Evolutionary conservation across 805 yeast species (phyloP).

Genomic region (Myxozyma sirexii): DNA sequence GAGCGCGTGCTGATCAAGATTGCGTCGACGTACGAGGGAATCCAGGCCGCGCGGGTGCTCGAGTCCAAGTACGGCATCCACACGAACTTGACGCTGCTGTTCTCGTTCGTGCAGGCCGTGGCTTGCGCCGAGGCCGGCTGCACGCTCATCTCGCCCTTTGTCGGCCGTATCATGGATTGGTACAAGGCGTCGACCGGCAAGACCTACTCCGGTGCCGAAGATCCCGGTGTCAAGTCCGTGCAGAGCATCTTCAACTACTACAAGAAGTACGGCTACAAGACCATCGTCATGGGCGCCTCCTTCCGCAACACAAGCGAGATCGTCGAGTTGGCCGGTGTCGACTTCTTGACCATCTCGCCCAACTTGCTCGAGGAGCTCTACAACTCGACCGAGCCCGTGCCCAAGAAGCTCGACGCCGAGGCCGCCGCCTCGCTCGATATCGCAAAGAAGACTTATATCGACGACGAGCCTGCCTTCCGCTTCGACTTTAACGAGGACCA

Average conservation of each 20-base stretch:
- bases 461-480: slow-evolving; percentile 90
- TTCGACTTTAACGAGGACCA: slow-evolving; percentile 91
- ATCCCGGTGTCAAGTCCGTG: slow-evolving; percentile 96
- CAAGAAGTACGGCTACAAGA: slow-evolving; percentile 93
- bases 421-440: slow-evolving; percentile 51
- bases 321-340: slow-evolving; percentile 95
- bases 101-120: slow-evolving; percentile 96
- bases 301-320: slow-evolving; percentile 97
- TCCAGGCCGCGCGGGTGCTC: slow-evolving; percentile 95
- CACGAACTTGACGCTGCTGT: slow-evolving; percentile 91
- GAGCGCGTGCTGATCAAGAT: slow-evolving; percentile 93
- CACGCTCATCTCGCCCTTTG: slow-evolving; percentile 97
- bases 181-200: slow-evolving; percentile 92
- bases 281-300: slow-evolving; percentile 99
- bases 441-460: slow-evolving; percentile 75
- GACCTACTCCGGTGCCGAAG: slow-evolving; percentile 74
- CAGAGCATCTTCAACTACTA: slow-evolving; percentile 91
- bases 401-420: slow-evolving; percentile 81
- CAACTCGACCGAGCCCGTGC: slow-evolving; percentile 77
- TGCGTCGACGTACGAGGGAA: slow-evolving; percentile 99
- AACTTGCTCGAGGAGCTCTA: slow-evolving; percentile 83
- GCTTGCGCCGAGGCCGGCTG: slow-evolving; percentile 98
- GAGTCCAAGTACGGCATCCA: slow-evolving; percentile 90
- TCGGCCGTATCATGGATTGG: slow-evolving; percentile 99
- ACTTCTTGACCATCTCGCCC: slow-evolving; percentile 94